Evolutionary conservation across 2,329 filamentous ascomycete genomes (phyloP), one percentile per base, ranked within the genome.

Genomic region (Fusarium ramigenum): DNA sequence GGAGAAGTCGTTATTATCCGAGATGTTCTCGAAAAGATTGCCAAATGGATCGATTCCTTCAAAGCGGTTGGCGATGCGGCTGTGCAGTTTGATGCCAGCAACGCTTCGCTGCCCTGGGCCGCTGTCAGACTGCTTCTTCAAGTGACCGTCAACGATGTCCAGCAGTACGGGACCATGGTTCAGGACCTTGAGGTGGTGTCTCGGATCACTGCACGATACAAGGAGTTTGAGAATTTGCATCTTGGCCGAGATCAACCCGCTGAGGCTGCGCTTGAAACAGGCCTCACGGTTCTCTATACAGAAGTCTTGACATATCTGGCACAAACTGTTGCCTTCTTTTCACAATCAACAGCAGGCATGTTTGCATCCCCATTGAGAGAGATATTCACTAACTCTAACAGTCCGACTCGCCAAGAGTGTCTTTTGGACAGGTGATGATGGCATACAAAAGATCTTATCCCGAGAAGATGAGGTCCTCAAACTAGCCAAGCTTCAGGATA

Each of bases 1-100:
- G 61, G 69, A 2, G 25, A 66, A 42, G 34, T 58, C 23, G 61
- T 71, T 1, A 30, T 56, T 10, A 18, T 69, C 2, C 66, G 69
- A 14, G 60, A 71, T 40, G 9, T 71, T 9, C 43, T 71, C 0
- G 52, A 44, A n/a, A 69, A 71, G 43, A 56, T 49, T 5, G 61
- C 52, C 1, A 69, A 66, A 28, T 69, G 66, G 69, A 43, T 66
- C 12, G 30, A 60, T 7, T 47, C 43, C 28, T 69, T 71, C 52
- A 65, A 69, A 25, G 50, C 34, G 0, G 62, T 67, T 3, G 52
- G 60, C n/a, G 53, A 67, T 6, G 44, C 32, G 9, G 52, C 34
- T 9, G 64, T 64, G 14, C 53, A 59, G 30, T 67, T 60, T 34
- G 65, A 67, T 32, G 40, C 60, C 14, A 44, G 11, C 19, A 57